A percentile compares a stretch with the other conserved stretches of the same genome.
phyloP scores from a whole-genome alignment of 139 green algal species.

The Deuterostichococcus epilithicus region DNA sequence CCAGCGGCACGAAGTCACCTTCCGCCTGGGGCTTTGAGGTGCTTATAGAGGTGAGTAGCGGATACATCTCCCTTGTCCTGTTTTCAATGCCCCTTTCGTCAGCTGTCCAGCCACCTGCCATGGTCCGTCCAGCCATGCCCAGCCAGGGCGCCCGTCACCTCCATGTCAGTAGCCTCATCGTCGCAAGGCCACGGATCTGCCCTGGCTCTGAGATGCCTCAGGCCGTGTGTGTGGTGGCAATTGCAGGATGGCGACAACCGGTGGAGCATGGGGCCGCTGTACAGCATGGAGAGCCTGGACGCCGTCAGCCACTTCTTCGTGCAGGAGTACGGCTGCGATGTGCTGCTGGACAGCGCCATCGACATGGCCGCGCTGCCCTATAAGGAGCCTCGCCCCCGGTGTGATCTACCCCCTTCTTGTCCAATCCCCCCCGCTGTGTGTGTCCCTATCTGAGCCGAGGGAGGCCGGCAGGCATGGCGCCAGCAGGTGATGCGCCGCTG shows the following conservation, averaged over 20 bases:
- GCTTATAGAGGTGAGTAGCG: background rate
- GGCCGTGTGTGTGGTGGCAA: background rate
- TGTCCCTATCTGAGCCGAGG: too few relatives aligned
- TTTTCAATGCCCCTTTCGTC: too few relatives aligned
- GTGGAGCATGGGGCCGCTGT: slow-evolving; percentile 27
- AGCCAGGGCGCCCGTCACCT: background rate
- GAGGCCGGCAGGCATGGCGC: too few relatives aligned
- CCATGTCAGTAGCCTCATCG: background rate
- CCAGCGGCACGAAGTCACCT: background rate
- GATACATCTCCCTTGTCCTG: background rate
- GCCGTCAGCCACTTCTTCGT: slow-evolving; percentile 18
- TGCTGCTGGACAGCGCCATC: slow-evolving; percentile 2
- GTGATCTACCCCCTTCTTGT: background rate
- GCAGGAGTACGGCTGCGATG: background rate
- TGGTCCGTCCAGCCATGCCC: background rate
- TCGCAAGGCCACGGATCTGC: background rate
- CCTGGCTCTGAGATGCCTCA: background rate
- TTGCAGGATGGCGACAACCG: slow-evolving; percentile 9
- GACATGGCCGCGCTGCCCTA: slow-evolving; percentile 4
- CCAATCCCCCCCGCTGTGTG: background rate
- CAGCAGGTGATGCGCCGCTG: too few relatives aligned
- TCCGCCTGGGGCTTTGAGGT: slow-evolving; percentile 9
- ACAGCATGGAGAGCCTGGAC: slow-evolving; percentile 14
- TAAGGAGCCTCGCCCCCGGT: background rate
- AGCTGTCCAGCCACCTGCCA: background rate